A percentile compares a stretch with the other conserved stretches of the same genome.
Conservation (phyloP, 2,329 filamentous ascomycete species). For the Aspergillus sp. region DNA sequence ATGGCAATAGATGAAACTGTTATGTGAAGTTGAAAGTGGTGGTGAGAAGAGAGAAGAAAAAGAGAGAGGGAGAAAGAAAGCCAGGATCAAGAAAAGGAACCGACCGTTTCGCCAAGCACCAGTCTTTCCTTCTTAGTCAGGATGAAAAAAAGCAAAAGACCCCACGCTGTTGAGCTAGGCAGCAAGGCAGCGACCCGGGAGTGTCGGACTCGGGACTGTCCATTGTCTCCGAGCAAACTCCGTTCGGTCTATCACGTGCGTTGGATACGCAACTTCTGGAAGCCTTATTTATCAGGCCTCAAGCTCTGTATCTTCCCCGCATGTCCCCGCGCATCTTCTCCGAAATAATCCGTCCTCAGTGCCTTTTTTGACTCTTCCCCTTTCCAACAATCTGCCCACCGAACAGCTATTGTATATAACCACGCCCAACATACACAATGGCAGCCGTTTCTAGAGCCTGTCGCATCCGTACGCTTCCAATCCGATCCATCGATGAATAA, state of each 20-base stretch:
- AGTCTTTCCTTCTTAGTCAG: slow-evolving; percentile 7
- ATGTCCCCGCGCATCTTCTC: background rate
- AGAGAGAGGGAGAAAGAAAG: slow-evolving; percentile 19
- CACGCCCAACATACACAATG: slow-evolving; percentile 12
- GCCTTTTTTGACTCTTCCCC: background rate
- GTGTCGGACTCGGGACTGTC: background rate
- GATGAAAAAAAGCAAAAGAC: slow-evolving; percentile 5
- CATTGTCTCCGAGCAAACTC: background rate
- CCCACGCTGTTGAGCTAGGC: slow-evolving; percentile 1
- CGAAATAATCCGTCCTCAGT: background rate
- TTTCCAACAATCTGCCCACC: background rate
- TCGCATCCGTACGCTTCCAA: slow-evolving; percentile 28
- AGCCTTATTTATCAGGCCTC: background rate
- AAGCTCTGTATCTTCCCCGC: slow-evolving; percentile 1
- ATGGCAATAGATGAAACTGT: slow-evolving; percentile 12
- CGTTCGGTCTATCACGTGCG: background rate
- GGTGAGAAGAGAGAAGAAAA: slow-evolving; percentile 13
- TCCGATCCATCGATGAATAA: slow-evolving; percentile 13
- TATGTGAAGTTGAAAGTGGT: slow-evolving; percentile 20
- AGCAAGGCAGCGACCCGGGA: background rate
- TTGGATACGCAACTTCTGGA: background rate
- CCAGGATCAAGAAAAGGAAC: slow-evolving; percentile 23
- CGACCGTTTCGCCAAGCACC: slow-evolving; percentile 21
- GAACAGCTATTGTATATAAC: background rate
- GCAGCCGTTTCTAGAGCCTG: slow-evolving; percentile 20